A percentile compares a stretch with the other conserved stretches of the same genome.
These are phyloP conservation scores for Schizonepeta tenuifolia DNA, from an alignment of 257 asterid species.

Conservation along the genomic window DNA sequence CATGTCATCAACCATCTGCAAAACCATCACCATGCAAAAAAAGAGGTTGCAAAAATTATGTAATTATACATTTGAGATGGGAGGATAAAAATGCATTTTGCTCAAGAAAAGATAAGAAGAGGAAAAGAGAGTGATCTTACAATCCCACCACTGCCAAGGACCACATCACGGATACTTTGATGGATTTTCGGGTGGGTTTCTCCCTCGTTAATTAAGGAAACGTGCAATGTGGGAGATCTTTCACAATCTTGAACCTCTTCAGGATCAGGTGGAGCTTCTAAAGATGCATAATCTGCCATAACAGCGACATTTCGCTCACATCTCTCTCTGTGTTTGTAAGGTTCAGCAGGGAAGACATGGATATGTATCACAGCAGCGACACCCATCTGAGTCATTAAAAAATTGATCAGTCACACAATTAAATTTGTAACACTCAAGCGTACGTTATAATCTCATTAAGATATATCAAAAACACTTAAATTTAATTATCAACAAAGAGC, in stretches of 20 bases:
- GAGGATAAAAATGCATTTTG: background rate
- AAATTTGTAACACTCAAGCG: background rate
- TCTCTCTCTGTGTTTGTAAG: constrained; percentile 95
- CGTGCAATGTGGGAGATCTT: constrained; percentile 60
- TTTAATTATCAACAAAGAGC: no score
- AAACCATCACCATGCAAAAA: background rate
- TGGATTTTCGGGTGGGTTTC: constrained; percentile 70
- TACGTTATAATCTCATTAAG: no score
- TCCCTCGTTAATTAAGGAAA: constrained; percentile 60
- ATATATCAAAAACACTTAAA: no score
- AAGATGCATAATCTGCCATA: constrained; percentile 87
- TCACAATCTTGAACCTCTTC: constrained; percentile 89
- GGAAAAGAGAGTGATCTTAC: constrained; percentile 47
- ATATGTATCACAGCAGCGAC: constrained; percentile 96
- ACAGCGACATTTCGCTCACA: constrained; percentile 93
- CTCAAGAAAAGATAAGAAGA: background rate
- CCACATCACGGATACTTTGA: constrained; percentile 90
- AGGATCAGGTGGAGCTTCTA: constrained; percentile 89
- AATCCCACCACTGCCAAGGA: constrained; percentile 92
- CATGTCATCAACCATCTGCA: constrained; percentile 91
- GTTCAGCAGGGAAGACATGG: constrained; percentile 89
- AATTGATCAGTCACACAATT: background rate
- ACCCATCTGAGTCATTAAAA: constrained; percentile 67
- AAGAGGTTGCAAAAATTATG: background rate
- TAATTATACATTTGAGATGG: background rate